phyloP scores from a whole-genome alignment of 345 rosid species.

The Fremontodendron californicum region DNA sequence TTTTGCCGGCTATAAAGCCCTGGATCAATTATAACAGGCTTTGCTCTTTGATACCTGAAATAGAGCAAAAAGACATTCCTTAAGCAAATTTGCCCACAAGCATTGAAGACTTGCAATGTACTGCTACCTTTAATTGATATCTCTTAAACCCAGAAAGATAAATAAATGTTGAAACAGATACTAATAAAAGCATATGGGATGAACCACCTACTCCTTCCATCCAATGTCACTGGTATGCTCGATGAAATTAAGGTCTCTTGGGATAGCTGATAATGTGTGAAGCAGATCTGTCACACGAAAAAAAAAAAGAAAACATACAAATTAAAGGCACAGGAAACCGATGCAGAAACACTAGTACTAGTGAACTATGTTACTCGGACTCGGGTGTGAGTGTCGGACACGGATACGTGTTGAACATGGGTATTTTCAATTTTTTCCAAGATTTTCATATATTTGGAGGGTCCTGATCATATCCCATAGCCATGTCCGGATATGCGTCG shows the following conservation, averaged over 20 bases:
- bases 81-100: slow-evolving; percentile 5
- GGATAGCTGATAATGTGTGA: slow-evolving; percentile 48
- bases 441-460: no score
- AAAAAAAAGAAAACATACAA: neutral
- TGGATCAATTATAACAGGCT: slow-evolving; percentile 66
- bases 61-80: slow-evolving; percentile 14
- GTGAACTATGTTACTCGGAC: no score
- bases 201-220: slow-evolving; percentile 74
- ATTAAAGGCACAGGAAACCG: neutral
- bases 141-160: neutral
- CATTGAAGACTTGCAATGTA: neutral
- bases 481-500: no score
- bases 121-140: neutral
- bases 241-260: slow-evolving; percentile 63
- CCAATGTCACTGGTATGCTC: slow-evolving; percentile 87
- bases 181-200: neutral
- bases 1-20: slow-evolving; percentile 53
- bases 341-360: neutral
- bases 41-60: slow-evolving; percentile 60
- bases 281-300: slow-evolving; percentile 56
- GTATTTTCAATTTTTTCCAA: no score
- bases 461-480: no score
- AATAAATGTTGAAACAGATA: neutral
- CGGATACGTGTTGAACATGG: no score
- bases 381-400: no score